phyloP scores from a whole-genome alignment of 2,329 filamentous ascomycete species.

The Gaeumannomyces tritici region DNA sequence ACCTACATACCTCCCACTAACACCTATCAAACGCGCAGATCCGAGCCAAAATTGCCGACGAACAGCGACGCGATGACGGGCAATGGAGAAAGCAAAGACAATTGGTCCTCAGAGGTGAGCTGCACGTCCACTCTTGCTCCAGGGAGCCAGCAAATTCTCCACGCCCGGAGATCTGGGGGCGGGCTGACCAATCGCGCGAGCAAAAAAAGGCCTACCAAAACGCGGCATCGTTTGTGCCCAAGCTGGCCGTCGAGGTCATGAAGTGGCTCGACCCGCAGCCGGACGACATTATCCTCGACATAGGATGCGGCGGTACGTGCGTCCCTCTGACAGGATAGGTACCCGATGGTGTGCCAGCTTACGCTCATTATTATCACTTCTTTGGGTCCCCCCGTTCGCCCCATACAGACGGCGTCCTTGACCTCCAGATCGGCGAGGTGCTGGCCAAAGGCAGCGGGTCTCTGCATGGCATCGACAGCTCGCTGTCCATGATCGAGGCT shows the following conservation, averaged over 20 bases:
- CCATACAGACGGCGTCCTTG: constrained; percentile 50
- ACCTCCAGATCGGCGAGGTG: constrained; percentile 39
- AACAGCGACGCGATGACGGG: constrained; percentile 9
- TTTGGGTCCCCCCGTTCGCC: background rate
- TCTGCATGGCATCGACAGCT: constrained; percentile 50
- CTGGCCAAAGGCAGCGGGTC: constrained; percentile 33
- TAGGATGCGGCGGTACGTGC: constrained; percentile 50
- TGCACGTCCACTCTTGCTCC: background rate
- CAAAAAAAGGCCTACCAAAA: constrained; percentile 39
- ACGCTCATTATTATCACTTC: too few relatives aligned
- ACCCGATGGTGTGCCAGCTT: background rate
- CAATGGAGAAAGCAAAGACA: constrained; percentile 16
- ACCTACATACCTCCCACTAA: too few relatives aligned
- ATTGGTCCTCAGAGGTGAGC: constrained; percentile 29
- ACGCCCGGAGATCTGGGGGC: too few relatives aligned
- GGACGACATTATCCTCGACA: constrained; percentile 49
- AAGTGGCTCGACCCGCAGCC: constrained; percentile 48
- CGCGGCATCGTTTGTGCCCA: constrained; percentile 54
- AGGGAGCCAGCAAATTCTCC: too few relatives aligned
- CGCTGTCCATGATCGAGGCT: constrained; percentile 46
- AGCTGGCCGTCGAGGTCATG: constrained; percentile 48
- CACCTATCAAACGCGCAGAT: too few relatives aligned
- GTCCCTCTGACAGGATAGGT: constrained; percentile 1
- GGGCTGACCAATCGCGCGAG: constrained; percentile 19
- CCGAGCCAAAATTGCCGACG: too few relatives aligned